Evolutionary conservation across 108 stramenopile species (phyloP), one percentile per base, ranked within the genome.

Genomic region (Cyclotella baltica): DNA sequence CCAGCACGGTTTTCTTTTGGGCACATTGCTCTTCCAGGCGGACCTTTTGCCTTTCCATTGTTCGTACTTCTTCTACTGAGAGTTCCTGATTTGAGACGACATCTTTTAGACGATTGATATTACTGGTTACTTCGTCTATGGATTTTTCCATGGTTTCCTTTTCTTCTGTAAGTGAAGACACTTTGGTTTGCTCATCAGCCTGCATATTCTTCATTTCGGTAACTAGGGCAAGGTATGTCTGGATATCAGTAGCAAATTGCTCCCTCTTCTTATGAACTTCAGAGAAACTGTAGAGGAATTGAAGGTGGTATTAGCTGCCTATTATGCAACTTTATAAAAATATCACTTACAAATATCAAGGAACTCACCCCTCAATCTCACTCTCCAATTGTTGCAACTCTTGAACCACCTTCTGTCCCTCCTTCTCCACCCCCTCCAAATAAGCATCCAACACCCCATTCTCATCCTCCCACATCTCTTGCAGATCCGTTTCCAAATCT

Each of bases 221-320:
- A 69, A 97, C 84, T 1, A 98, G 87, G 30, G 88, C 83, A 23
- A 92, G 82, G 72, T 95, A 96, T 78, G 97, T 97, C 66, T 95
- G 96, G 67, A 92, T 87, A 75, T 96, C 96, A 34, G 78, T 77
- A 9, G 81, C 77, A 56, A 86, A 90, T 47, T 93, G 90, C 65
- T 93, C 91, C 31, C 88, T 76, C 48, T 94, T 92, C 78, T 88
- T 75, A 27, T 81, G 65, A 20, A 85, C 74, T 34, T 88, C 84
- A 16, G 92, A 80, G 8, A 97, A 84, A 18, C 92, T 95, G 61
- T 31, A 13, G 56, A 35, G 72, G 61, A 13, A 67, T 18, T 31
- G 51, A 2, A n/a, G 3, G 15, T 15, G 11, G 63, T 36, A 11
- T 16, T 13, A 43, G 40, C 40, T n/a, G n/a, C n/a, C n/a, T n/a